phyloP scores from a whole-genome alignment of 805 yeast genomes.

The Ogataea kodamae region DNA sequence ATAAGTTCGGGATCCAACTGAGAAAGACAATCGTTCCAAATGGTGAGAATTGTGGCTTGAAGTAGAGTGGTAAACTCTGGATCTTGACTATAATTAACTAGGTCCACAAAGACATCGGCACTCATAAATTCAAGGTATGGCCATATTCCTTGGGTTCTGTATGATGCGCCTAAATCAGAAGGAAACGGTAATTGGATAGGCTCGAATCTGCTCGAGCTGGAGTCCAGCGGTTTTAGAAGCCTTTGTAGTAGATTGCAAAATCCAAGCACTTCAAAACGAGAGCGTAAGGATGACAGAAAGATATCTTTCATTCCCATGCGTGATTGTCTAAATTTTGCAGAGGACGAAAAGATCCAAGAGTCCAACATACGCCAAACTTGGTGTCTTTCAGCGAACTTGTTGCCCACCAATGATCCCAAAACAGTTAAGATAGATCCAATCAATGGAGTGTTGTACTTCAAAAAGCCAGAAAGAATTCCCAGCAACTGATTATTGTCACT shows the following conservation, averaged over 20 bases:
- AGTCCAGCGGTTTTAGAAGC: conserved; percentile 30
- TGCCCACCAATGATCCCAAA: conserved; percentile 53
- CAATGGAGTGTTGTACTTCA: conserved; percentile 27
- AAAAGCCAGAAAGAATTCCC: conserved; percentile 26
- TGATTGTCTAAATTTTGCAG: conserved; percentile 15
- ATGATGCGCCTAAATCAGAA: conserved; percentile 52
- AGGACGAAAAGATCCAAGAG: conserved; percentile 53
- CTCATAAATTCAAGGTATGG: conserved; percentile 75
- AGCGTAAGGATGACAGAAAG: conserved; percentile 44
- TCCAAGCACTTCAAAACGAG: conserved; percentile 56
- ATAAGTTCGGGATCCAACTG: conserved; percentile 53
- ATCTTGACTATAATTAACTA: conserved; percentile 38
- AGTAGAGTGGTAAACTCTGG: conserved; percentile 39
- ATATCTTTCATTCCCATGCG: conserved; percentile 36
- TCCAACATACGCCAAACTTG: conserved; percentile 71
- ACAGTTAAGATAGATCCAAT: conserved; percentile 55
- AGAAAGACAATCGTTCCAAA: conserved; percentile 45
- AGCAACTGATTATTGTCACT: conserved; percentile 33
- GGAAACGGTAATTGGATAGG: conserved; percentile 53
- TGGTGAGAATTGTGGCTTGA: conserved; percentile 51
- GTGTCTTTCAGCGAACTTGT: conserved; percentile 38
- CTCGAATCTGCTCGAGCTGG: conserved; percentile 35
- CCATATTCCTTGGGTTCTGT: conserved; percentile 68
- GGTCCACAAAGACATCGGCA: conserved; percentile 59
- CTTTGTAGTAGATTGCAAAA: conserved; percentile 52